These are phyloP conservation scores for Cokeromyces recurvatus DNA, from an alignment of 371 early-diverging fungal genomes.

Conservation along the genomic window DNA sequence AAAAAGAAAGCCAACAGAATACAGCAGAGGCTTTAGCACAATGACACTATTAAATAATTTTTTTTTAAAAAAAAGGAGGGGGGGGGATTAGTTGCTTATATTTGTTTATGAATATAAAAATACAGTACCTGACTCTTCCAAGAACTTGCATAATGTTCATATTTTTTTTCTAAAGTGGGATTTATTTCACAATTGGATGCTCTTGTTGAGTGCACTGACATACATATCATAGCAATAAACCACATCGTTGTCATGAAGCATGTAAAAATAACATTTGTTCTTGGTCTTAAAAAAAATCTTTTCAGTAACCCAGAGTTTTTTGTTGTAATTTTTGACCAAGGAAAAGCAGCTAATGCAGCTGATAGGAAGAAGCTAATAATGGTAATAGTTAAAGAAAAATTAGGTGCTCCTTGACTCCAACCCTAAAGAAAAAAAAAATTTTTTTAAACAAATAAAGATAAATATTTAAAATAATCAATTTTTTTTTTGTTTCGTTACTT, in stretches of 20 bases:
- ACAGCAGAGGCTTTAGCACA: constrained; percentile 20
- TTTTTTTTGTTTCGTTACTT: constrained; percentile 13
- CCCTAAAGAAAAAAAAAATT: constrained; percentile 16
- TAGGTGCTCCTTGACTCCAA: constrained; percentile 32
- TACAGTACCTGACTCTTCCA: constrained; percentile 46
- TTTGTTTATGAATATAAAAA: too few species aligned
- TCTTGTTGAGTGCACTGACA: constrained; percentile 31
- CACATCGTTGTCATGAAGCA: constrained; percentile 31
- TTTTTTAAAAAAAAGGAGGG: too few species aligned
- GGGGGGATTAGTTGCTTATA: too few species aligned
- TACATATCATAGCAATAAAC: constrained; percentile 36
- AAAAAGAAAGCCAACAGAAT: constrained; percentile 15
- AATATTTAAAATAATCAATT: not conserved
- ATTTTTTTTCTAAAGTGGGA: constrained; percentile 8
- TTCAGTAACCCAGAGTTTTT: not conserved
- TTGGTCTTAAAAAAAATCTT: constrained; percentile 34
- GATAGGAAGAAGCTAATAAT: constrained; percentile 25
- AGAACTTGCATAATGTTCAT: constrained; percentile 14
- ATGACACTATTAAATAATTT: constrained; percentile 24
- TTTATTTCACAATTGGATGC: constrained; percentile 23
- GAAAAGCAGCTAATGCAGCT: constrained; percentile 22
- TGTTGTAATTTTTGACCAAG: constrained; percentile 14
- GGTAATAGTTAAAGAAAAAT: constrained; percentile 28
- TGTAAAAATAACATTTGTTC: constrained; percentile 35
- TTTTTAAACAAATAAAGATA: not conserved